A percentile compares a stretch with the other conserved stretches of the same genome.
phyloP scores from a whole-genome alignment of 768 basidiomycete species.

The Leccinum incarnatum region DNA sequence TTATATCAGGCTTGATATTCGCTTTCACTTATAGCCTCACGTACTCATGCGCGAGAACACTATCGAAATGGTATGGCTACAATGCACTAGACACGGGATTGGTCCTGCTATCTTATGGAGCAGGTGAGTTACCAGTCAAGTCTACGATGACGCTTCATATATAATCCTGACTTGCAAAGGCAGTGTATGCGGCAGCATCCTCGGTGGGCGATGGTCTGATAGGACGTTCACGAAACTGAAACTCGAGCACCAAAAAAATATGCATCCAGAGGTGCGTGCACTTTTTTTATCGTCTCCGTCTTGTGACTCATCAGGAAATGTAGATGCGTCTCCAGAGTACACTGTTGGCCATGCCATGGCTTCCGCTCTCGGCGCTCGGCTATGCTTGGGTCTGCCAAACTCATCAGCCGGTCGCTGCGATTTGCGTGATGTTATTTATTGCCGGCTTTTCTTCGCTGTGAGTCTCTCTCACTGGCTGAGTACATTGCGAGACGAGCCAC shows the following conservation, averaged over 20 bases:
- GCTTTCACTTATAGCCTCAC: slow-evolving; percentile 66
- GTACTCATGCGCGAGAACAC: slow-evolving; percentile 73
- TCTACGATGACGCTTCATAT: background rate
- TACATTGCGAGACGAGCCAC: background rate
- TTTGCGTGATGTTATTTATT: slow-evolving; percentile 71
- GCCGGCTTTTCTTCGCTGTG: slow-evolving; percentile 59
- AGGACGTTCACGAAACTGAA: slow-evolving; percentile 40
- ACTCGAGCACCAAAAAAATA: slow-evolving; percentile 40
- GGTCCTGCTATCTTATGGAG: slow-evolving; percentile 70
- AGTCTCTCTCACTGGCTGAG: background rate
- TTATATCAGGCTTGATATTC: slow-evolving; percentile 59
- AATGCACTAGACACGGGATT: slow-evolving; percentile 71
- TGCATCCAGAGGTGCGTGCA: slow-evolving; percentile 58
- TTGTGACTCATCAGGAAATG: background rate
- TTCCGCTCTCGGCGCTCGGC: slow-evolving; percentile 58
- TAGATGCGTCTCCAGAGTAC: slow-evolving; percentile 76
- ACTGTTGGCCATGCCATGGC: slow-evolving; percentile 45
- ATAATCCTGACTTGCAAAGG: slow-evolving; percentile 29
- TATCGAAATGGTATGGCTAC: slow-evolving; percentile 63
- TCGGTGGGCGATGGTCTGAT: slow-evolving; percentile 62
- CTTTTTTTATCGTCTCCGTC: background rate
- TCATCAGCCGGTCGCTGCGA: slow-evolving; percentile 60
- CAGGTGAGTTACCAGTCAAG: slow-evolving; percentile 41
- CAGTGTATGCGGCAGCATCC: slow-evolving; percentile 49
- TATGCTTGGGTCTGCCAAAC: slow-evolving; percentile 76